A percentile compares a stretch with the other conserved stretches of the same genome.
These are phyloP conservation scores for Amanita subjunquillea DNA, from an alignment of 768 basidiomycete genomes.

Conservation along the genomic window DNA sequence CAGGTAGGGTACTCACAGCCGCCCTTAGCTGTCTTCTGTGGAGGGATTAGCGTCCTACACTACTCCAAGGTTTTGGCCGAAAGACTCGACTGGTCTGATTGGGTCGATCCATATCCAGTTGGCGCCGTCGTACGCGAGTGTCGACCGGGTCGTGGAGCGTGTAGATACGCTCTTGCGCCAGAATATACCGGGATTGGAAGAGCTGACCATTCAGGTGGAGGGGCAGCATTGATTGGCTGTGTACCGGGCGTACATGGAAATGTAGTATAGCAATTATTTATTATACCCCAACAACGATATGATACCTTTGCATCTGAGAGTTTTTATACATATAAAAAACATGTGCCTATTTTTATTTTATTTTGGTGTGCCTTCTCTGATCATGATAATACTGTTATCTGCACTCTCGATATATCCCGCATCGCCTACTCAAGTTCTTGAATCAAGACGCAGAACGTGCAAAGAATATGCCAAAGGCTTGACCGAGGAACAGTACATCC, in stretches of 20 bases:
- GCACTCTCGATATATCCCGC: constrained; percentile 35
- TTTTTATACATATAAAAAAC: background rate
- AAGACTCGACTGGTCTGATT: constrained; percentile 75
- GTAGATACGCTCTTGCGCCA: constrained; percentile 66
- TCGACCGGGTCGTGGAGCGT: constrained; percentile 65
- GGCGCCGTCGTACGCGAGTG: constrained; percentile 51
- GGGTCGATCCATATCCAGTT: constrained; percentile 92
- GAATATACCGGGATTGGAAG: constrained; percentile 73
- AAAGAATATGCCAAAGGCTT: constrained; percentile 34
- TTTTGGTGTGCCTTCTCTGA: no score
- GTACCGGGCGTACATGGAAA: background rate
- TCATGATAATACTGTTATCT: background rate
- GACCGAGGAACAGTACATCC: constrained; percentile 34
- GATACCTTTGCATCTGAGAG: background rate
- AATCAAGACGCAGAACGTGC: constrained; percentile 27
- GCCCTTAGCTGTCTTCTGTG: constrained; percentile 54
- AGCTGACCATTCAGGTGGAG: constrained; percentile 87
- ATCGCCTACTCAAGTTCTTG: constrained; percentile 32
- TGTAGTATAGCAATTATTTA: background rate
- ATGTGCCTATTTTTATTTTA: no score
- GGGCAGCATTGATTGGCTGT: constrained; percentile 9
- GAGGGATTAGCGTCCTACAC: constrained; percentile 79
- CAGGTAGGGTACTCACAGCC: background rate
- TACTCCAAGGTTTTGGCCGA: constrained; percentile 89
- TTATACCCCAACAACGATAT: background rate